phyloP scores from a whole-genome alignment of 352 stramenopile species.

The Thraustochytrium sp. region DNA sequence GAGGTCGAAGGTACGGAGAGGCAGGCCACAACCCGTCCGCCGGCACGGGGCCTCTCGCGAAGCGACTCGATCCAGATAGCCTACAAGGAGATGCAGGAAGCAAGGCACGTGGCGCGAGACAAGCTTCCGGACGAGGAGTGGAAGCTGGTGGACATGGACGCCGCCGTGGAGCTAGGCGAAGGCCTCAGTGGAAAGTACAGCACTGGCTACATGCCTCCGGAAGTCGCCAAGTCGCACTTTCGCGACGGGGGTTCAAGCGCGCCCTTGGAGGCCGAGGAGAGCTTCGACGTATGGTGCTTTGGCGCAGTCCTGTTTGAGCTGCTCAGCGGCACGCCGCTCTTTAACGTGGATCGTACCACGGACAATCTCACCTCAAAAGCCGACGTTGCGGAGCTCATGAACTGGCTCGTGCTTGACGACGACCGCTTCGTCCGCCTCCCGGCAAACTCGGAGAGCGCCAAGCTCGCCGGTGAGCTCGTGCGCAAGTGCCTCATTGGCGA shows the following conservation, averaged over 20 bases:
- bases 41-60: neutral
- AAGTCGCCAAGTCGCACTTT: neutral
- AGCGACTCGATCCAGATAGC: too few species aligned
- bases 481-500: neutral
- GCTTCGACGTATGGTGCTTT: constrained; percentile 25
- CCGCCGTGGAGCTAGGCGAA: neutral
- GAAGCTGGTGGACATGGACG: neutral
- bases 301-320: constrained; percentile 5
- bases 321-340: constrained; percentile 1
- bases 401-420: constrained; percentile 25
- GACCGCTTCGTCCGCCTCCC: neutral
- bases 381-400: neutral
- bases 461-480: neutral
- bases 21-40: neutral
- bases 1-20: too few species aligned
- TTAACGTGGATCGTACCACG: neutral
- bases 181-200: neutral
- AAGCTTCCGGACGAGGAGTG: neutral
- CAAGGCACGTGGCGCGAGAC: neutral
- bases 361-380: neutral
- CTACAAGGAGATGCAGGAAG: neutral
- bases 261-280: neutral
- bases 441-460: neutral
- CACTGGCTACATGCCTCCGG: neutral
- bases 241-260: neutral